These are phyloP conservation scores for Clarkia xantiana DNA, from an alignment of 345 rosid genomes.

Conservation along the genomic window DNA sequence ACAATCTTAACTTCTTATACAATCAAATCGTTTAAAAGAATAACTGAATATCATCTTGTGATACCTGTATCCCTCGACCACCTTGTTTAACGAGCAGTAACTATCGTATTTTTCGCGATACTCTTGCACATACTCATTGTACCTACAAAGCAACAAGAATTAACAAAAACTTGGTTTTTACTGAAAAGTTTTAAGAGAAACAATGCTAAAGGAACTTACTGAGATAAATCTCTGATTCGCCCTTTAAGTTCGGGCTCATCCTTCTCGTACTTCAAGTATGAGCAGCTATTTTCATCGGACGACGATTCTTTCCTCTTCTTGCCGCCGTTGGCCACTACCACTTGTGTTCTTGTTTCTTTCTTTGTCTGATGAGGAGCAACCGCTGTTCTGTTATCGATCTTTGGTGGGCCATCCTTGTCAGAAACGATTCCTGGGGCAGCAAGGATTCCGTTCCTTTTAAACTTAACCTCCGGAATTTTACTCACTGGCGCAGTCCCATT, in stretches of 20 bases:
- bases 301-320: constrained; percentile 36
- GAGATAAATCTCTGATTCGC: constrained; percentile 52
- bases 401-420: constrained; percentile 37
- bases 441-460: constrained; percentile 21
- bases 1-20: neutral
- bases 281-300: constrained; percentile 44
- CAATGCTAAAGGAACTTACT: constrained; percentile 38
- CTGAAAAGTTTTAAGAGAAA: neutral
- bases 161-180: neutral
- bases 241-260: constrained; percentile 71
- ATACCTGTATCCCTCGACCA: constrained; percentile 69
- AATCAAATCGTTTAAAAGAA: too few relatives aligned
- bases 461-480: constrained; percentile 35
- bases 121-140: constrained; percentile 65
- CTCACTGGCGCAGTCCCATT: constrained; percentile 32
- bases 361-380: too few relatives aligned
- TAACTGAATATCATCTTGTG: too few relatives aligned
- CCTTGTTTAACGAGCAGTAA: constrained; percentile 62
- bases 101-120: constrained; percentile 59
- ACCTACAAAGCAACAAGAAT: constrained; percentile 27
- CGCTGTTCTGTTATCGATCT: constrained; percentile 13
- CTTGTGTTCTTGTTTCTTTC: too few relatives aligned
- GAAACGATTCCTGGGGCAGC: neutral
- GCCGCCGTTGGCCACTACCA: constrained; percentile 12
- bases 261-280: constrained; percentile 68